These are phyloP conservation scores for Globisporangium spiculum DNA, from an alignment of 352 stramenopile genomes.

Conservation along the genomic window DNA sequence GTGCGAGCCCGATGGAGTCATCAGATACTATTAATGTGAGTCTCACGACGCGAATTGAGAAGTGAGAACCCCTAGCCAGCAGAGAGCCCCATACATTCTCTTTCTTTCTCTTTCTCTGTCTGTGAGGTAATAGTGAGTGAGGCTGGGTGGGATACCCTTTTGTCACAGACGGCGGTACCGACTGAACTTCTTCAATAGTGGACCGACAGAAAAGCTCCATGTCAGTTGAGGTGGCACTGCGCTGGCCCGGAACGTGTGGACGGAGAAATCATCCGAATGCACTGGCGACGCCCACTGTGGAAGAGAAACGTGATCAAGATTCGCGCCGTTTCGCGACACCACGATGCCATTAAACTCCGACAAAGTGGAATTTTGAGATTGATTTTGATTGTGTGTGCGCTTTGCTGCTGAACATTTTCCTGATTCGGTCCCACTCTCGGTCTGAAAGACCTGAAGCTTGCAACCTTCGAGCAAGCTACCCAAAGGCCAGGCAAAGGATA, in stretches of 20 bases:
- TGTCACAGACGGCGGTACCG: neutral
- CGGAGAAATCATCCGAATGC: neutral
- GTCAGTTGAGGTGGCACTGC: neutral
- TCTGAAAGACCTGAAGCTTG: neutral
- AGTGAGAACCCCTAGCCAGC: neutral
- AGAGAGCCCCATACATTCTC: neutral
- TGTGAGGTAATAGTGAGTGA: neutral
- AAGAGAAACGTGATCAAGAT: neutral
- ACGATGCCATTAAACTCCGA: neutral
- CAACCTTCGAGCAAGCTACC: neutral
- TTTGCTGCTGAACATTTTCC: neutral
- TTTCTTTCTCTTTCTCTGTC: neutral
- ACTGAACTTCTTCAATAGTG: constrained; percentile 5
- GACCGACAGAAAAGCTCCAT: neutral
- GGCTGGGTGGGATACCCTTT: neutral
- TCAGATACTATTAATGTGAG: neutral
- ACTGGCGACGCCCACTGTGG: neutral
- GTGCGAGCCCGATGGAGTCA: neutral
- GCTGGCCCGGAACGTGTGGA: neutral
- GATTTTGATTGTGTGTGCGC: neutral
- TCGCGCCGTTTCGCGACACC: neutral
- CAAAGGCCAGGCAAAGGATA: neutral
- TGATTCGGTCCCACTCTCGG: neutral
- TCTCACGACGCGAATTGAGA: neutral
- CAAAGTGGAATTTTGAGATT: neutral